phyloP scores from a whole-genome alignment of 1,284 basidiomycete genomes.

The Ceratobasidium sp. region DNA sequence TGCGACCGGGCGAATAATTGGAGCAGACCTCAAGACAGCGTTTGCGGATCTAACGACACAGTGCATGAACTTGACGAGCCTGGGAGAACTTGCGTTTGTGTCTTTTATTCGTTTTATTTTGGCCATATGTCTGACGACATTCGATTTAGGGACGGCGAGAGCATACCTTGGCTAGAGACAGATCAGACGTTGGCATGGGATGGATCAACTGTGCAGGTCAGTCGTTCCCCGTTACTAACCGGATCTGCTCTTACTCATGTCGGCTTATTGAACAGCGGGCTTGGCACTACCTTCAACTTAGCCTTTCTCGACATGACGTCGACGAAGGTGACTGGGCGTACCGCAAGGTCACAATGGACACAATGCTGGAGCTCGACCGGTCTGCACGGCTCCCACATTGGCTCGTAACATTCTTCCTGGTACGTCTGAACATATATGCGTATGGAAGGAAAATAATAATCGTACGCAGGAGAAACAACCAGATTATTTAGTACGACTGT shows the following conservation, averaged over 20 bases:
- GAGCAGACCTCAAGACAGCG: constrained; percentile 87
- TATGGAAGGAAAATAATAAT: constrained; percentile 42
- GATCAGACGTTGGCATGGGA: constrained; percentile 45
- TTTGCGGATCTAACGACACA: constrained; percentile 82
- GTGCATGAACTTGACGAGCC: constrained; percentile 77
- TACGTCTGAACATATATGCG: constrained; percentile 52
- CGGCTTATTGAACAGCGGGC: constrained; percentile 70
- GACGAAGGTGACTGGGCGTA: constrained; percentile 78
- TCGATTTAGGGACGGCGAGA: constrained; percentile 29
- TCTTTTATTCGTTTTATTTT: not conserved
- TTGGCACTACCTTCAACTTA: constrained; percentile 87
- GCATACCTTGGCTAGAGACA: constrained; percentile 41
- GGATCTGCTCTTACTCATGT: not conserved
- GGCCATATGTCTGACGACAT: not conserved
- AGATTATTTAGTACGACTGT: constrained; percentile 79
- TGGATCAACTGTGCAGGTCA: constrained; percentile 59
- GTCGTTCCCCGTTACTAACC: constrained; percentile 69
- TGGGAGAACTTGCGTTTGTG: constrained; percentile 49
- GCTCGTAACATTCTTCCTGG: constrained; percentile 79
- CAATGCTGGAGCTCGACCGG: constrained; percentile 73
- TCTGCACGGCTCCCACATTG: constrained; percentile 79
- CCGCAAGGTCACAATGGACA: constrained; percentile 78
- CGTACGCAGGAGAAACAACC: constrained; percentile 71
- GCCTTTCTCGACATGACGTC: constrained; percentile 82
- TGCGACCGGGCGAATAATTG: constrained; percentile 76